Evolutionary conservation across 495 filamentous ascomycete species (phyloP).

Genomic region (Penicillium pulvis): DNA sequence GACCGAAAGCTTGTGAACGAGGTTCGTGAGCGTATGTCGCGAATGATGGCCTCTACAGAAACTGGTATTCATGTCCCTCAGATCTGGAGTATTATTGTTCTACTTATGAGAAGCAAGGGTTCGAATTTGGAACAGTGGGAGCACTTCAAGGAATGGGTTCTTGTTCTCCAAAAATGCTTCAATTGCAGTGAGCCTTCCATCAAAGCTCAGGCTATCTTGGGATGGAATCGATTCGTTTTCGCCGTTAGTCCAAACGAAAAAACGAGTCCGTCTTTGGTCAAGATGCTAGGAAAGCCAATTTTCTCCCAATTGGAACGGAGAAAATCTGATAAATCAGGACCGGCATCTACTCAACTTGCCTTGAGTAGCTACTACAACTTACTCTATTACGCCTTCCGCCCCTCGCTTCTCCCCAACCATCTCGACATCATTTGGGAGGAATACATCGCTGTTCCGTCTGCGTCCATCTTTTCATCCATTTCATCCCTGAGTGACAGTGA

Average conservation of each 20-base stretch:
- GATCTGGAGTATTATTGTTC: conserved; percentile 81
- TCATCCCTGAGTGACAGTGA: conserved; percentile 51
- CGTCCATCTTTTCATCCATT: conserved; percentile 34
- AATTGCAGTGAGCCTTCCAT: conserved; percentile 73
- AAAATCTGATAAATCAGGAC: conserved; percentile 55
- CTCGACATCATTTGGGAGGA: conserved; percentile 80
- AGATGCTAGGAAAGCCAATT: conserved; percentile 70
- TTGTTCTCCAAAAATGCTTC: conserved; percentile 79
- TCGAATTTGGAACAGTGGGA: conserved; percentile 71
- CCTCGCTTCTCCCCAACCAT: conserved; percentile 59
- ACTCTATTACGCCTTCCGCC: conserved; percentile 83
- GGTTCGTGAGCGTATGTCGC: conserved; percentile 64
- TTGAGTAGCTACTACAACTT: conserved; percentile 74
- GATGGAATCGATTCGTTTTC: conserved; percentile 83
- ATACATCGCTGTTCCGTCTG: conserved; percentile 58
- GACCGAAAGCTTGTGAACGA: conserved; percentile 62
- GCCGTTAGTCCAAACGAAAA: conserved; percentile 62
- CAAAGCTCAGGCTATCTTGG: conserved; percentile 73
- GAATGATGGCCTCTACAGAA: conserved; percentile 69
- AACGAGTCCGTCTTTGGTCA: conserved; percentile 59
- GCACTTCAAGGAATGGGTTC: conserved; percentile 69
- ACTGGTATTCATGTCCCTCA: conserved; percentile 71
- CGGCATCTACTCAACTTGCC: conserved; percentile 59
- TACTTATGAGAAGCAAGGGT: conserved; percentile 67
- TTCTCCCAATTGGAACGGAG: conserved; percentile 68